Base-by-base conservation (phyloP, 371 early-diverging fungal species). In the Capniomyces stellatus region DNA sequence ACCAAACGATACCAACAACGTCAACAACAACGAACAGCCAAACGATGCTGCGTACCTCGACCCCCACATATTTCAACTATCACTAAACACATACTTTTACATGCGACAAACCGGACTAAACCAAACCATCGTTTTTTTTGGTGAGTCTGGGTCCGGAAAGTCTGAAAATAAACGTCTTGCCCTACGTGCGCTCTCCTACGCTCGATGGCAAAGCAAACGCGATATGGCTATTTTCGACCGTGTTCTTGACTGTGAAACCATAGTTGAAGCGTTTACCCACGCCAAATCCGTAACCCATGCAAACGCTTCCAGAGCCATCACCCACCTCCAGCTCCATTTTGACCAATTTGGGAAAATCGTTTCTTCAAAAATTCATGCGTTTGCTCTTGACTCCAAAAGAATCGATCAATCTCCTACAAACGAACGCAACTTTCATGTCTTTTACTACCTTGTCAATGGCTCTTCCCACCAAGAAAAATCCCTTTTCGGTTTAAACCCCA, bases 71-170 rank as follows among this genome's bases (percentile, higher is more conserved):
- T 94, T 82, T 65, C 80, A 85, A 56, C 63, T 64, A 6, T 61
- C 67, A 10, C 59, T 61, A 51, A 61, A 69, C 51, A 58, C 65
- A 4, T 65, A 69, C 47, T 56, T 64, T 15, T 63, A 67, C 46
- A 66, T 69, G 69, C 63, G 65, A 27, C 69, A 64, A 22, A 69
- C 69, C 21, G 61, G 67, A 12, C 52, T 64, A n/a, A 63, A 63
- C 55, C 69, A 69, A 53, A 60, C 68, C 30, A 51, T 69, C 3
- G 57, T 66, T 1, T 68, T 68, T 54, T 61, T 59, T 67, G 95
- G 95, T 35, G 89, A 89, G 58, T 73, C 83, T n/a, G 92, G 87
- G 24, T 77, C 84, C 40, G 95, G 95, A 48, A 94, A 92, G 66
- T 78, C 87, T 0, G 86, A 87, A 60, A 68, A 75, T 13, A 66